Base-by-base conservation (phyloP, 768 basidiomycete species). In the Boletus rubescentipes region DNA sequence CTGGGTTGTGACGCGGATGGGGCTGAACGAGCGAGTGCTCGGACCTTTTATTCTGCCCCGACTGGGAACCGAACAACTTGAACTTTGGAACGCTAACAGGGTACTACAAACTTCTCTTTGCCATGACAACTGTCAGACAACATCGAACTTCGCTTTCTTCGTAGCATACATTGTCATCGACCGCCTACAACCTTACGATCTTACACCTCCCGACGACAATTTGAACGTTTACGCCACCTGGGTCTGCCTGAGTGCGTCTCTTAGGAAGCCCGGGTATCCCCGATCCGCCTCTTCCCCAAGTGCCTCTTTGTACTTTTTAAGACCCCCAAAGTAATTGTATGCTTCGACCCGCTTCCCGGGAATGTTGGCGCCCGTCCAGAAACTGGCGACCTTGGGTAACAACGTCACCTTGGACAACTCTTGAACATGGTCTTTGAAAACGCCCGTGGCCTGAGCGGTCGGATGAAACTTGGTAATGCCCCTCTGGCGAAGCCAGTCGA, bases 401-500 rank as follows among this genome's bases (percentile, higher is more conserved):
- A 58, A 34, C 7, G 45, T 57, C 11, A 31, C 45, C 0, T 32
- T 21, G n/a, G 31, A 50, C 26, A 59, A 3, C 4, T 31, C n/a
- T 23, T 51, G 46, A 2, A 58, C 41, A 3, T 48, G 55, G 0
- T 45, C 16, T 20, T 58, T 53, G 49, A 30, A 58, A 20, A 41
- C 35, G 5, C 26, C 32, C 5, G 41, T 6, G 7, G 55, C 55
- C 11, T 16, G 30, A 2, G 46, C 14, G 3, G 47, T 36, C 1
- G 58, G 48, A 23, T n/a, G 4, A 40, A 60, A 49, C 29, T 58
- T 59, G 43, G 57, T 57, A 8, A 57, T 37, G 15, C 32, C 37
- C 12, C 45, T 47, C 8, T 26, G 23, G 15, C 50, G 40, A 5
- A 49, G 20, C 35, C 40, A 57, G 4, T 58, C 46, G 7, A 59